phyloP scores from a whole-genome alignment of 1,284 basidiomycete species.

The Leccinum cinnamomeum region DNA sequence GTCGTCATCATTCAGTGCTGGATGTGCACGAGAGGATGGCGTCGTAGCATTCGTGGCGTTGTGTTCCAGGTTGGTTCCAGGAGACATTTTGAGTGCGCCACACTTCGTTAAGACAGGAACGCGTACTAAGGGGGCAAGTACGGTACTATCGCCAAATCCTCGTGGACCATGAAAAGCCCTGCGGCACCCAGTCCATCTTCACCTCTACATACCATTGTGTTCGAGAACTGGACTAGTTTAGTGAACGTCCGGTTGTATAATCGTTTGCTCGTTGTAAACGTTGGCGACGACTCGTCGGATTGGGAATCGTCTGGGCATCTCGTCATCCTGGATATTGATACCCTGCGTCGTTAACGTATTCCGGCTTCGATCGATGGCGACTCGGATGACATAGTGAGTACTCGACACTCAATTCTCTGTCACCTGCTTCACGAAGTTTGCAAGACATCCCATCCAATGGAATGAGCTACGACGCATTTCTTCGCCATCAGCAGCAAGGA shows the following conservation, averaged over 20 bases:
- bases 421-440: background rate
- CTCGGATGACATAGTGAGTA: background rate
- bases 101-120: no score
- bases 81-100: no score
- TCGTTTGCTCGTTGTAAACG: slow-evolving; percentile 6
- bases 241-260: slow-evolving; percentile 6
- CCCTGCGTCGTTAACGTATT: background rate
- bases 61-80: no score
- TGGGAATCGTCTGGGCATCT: background rate
- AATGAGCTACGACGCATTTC: background rate
- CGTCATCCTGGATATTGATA: background rate
- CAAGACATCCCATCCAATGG: background rate
- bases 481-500: background rate
- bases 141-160: slow-evolving; percentile 5
- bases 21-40: no score
- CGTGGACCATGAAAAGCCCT: slow-evolving; percentile 8
- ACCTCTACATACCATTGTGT: background rate
- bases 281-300: slow-evolving; percentile 2
- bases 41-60: no score
- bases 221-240: slow-evolving; percentile 2
- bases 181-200: background rate
- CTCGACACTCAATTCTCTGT: background rate
- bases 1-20: no score
- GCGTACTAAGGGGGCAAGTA: no score
- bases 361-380: background rate